Percentiles rank a stretch among this genome's conserved stretches.
Evolutionary conservation across 2,329 filamentous ascomycete genomes (phyloP).

Genomic region (Aspergillus awamori): DNA sequence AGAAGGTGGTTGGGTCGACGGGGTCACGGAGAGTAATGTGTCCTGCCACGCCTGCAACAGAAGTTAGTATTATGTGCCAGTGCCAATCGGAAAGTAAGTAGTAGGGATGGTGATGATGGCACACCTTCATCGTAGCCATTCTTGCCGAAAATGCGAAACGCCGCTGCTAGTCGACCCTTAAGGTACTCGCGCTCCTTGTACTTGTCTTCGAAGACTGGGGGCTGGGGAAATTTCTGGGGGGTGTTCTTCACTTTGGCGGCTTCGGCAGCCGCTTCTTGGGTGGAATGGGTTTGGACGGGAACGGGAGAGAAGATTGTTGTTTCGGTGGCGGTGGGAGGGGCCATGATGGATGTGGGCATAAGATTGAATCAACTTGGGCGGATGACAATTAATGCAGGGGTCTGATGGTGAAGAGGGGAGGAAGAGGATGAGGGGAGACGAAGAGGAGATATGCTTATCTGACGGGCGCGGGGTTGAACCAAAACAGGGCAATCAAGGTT

Average conservation of each 20-base stretch:
- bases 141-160: conserved; percentile 62
- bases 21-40: conserved; percentile 67
- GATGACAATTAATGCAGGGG: neutral
- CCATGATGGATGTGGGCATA: conserved; percentile 14
- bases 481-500: too few species aligned
- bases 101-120: neutral
- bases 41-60: conserved; percentile 57
- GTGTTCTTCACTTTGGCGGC: conserved; percentile 36
- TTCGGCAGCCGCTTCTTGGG: conserved; percentile 28
- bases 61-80: neutral
- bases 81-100: neutral
- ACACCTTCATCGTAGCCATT: conserved; percentile 57
- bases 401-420: too few species aligned
- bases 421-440: too few species aligned
- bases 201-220: conserved; percentile 46
- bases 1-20: conserved; percentile 62
- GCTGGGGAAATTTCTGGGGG: conserved; percentile 28
- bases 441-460: too few species aligned
- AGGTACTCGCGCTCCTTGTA: conserved; percentile 55
- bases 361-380: neutral
- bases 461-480: too few species aligned
- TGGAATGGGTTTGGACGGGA: conserved; percentile 24
- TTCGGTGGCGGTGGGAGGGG: conserved; percentile 18
- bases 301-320: conserved; percentile 19
- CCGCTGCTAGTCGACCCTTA: conserved; percentile 58